Evolutionary conservation across 257 asterid genomes (phyloP), one percentile per base, ranked within the genome.

Genomic region (Nemophila menziesii): DNA sequence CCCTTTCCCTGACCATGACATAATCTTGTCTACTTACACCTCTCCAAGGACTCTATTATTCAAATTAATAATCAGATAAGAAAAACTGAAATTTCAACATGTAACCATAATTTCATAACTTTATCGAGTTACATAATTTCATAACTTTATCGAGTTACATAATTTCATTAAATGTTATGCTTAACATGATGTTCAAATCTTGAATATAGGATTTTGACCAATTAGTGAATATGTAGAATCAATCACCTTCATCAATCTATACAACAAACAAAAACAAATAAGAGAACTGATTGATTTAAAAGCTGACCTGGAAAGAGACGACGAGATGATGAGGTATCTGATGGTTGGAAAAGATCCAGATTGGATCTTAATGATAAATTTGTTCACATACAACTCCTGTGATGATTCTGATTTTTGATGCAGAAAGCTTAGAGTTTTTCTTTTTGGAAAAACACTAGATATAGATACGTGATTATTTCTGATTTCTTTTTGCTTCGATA

Each of bases 1-100:
- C 66, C n/a, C 58, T 45, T 24, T 22, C 37, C 1, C 22, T 45
- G 44, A 6, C 13, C 29, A 55, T 44, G 44, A 50, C 51, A 34
- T 23, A 24, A 21, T 29, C 42, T 39, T 20, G n/a, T 26, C 54
- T 24, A 20, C 48, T 23, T 39, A 38, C 22, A 50, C 44, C 34
- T 58, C 2, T 10, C 24, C 12, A 7, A 29, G 6, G 16, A 1
- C 26, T 19, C 14, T 5, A 33, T 48, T 33, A 17, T 15, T 18
- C 21, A 12, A 41, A n/a, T 15, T 29, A 20, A 17, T 11, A 17
- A 10, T 0, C 20, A 44, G 6, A 48, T 4, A 16, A 15, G 16
- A 4, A n/a, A 8, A 41, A 43, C n/a, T n/a, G 14, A 26, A 14
- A 1, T 4, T 20, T 44, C 8, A 44, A 16, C 46, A 22, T 16